Evolutionary conservation across 306 rosid species (phyloP).

Genomic region (Prunus mume): DNA sequence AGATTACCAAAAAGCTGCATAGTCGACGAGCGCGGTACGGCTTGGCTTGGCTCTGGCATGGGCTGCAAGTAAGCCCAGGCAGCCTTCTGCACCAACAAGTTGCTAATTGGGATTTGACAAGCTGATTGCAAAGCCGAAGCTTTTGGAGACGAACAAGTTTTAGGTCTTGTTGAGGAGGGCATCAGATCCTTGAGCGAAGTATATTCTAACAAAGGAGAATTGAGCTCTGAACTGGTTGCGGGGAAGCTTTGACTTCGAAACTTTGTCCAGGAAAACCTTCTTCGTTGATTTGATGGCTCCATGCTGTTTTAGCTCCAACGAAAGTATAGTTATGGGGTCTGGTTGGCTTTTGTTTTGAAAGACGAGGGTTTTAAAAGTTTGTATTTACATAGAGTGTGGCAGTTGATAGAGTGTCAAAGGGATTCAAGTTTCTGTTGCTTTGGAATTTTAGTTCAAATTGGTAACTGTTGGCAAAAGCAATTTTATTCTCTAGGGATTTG

Average conservation of each 20-base stretch:
- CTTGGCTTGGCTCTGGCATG: not conserved
- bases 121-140: not conserved
- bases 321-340: not conserved
- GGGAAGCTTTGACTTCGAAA: not conserved
- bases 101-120: not conserved
- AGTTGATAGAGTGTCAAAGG: not conserved
- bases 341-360: not conserved
- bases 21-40: not conserved
- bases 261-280: not conserved
- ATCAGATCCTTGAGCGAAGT: not conserved
- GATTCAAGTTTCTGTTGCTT: not conserved
- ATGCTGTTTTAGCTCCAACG: not conserved
- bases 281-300: not conserved
- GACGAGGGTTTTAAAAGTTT: not conserved
- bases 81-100: conserved; percentile 4
- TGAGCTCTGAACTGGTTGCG: not conserved
- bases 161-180: not conserved
- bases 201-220: not conserved
- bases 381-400: not conserved
- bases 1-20: not conserved
- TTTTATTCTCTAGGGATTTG: not conserved
- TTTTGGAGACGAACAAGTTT: not conserved
- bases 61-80: conserved; percentile 4
- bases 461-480: not conserved
- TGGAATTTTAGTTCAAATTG: not conserved